Base-by-base conservation (phyloP, 2,329 filamentous ascomycete genomes). In the Aspergillus melleus region DNA sequence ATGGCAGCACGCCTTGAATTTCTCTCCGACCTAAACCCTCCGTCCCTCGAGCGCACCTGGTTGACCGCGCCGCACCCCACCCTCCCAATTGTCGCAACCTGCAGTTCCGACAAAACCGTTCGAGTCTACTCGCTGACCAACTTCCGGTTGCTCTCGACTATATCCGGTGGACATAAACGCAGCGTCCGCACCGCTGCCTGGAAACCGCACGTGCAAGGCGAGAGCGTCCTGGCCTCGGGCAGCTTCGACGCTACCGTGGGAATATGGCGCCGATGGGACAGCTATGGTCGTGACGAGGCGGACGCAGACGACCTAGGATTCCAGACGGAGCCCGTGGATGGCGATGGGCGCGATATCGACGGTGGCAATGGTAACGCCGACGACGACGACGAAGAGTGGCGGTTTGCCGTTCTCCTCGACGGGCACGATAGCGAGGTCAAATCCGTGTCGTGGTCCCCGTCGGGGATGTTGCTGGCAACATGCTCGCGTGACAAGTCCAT, bases 371-470 rank as follows among this genome's bases (percentile, higher is more conserved):
- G 63, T 11, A 64, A 59, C 6, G 80, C 81, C 2, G 81, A 83
- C 12, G 84, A 86, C 4, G 88, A 87, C 3, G 86, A 89, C 0
- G 90, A 93, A 55, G 93, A 96, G 62, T 99, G 95, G 91, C 89
- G 92, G 54, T 96, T 97, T 70, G 90, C 90, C 0, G 88, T 97
- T 8, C 90, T 98, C 1, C 84, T 99, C 0, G 95, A 98, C 70
- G 95, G 95, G 0, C 95, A 98, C 74, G 95, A 98, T 71, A 92
- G 90, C 24, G 95, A 99, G 77, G 90, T 99, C 76, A 99, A 99
- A 77, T 88, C 85, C 30, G 86, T 96, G 12, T 85, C 90, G 20
- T 81, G 79, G 76, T 77, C 76, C 0, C 69, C 78, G 3, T 76
- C 81, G 90, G 97, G 81, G 82, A 94, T 63, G 83, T 86, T 92